Percentiles rank a stretch among this genome's conserved stretches.
Evolutionary conservation across 164 flowering plant genomes (phyloP).

Genomic region (Chimonanthus praecox): DNA sequence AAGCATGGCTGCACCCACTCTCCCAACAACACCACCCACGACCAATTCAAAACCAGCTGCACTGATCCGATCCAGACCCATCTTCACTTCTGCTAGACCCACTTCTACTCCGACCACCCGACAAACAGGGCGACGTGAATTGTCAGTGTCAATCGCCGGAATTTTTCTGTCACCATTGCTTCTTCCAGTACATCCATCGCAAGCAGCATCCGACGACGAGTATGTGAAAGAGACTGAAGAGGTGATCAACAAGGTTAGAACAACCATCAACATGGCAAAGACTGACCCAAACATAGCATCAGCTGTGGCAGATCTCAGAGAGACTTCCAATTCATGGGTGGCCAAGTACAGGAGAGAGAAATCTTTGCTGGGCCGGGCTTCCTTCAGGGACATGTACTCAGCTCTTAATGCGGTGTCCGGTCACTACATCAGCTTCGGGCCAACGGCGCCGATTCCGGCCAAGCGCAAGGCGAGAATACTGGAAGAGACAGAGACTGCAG

Average conservation of each 20-base stretch:
- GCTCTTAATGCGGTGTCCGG: slow-evolving; percentile 94
- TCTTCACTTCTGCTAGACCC: slow-evolving; percentile 13
- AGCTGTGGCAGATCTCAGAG: slow-evolving; percentile 74
- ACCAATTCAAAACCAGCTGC: slow-evolving; percentile 37
- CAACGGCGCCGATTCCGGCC: slow-evolving; percentile 86
- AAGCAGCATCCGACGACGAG: slow-evolving; percentile 65
- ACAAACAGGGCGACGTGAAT: slow-evolving; percentile 32
- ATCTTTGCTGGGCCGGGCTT: slow-evolving; percentile 56
- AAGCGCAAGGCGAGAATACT: slow-evolving; percentile 86
- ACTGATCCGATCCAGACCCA: slow-evolving; percentile 27
- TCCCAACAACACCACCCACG: slow-evolving; percentile 45
- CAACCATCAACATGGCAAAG: slow-evolving; percentile 61
- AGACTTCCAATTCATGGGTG: slow-evolving; percentile 87
- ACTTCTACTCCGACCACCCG: slow-evolving; percentile 7
- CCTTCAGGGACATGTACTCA: slow-evolving; percentile 89
- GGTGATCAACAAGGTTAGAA: slow-evolving; percentile 70
- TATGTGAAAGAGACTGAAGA: slow-evolving; percentile 72
- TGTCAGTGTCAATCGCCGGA: slow-evolving; percentile 14
- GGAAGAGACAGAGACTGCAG: slow-evolving; percentile 92
- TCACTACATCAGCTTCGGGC: slow-evolving; percentile 92
- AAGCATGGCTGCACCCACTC: slow-evolving; percentile 60
- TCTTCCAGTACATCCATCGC: slow-evolving; percentile 28
- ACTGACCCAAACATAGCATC: slow-evolving; percentile 61
- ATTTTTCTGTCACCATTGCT: slow-evolving; percentile 11
- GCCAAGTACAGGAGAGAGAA: slow-evolving; percentile 96